These are phyloP conservation scores for Vigna unguiculata DNA, from an alignment of 306 rosid species.

Conservation along the genomic window DNA sequence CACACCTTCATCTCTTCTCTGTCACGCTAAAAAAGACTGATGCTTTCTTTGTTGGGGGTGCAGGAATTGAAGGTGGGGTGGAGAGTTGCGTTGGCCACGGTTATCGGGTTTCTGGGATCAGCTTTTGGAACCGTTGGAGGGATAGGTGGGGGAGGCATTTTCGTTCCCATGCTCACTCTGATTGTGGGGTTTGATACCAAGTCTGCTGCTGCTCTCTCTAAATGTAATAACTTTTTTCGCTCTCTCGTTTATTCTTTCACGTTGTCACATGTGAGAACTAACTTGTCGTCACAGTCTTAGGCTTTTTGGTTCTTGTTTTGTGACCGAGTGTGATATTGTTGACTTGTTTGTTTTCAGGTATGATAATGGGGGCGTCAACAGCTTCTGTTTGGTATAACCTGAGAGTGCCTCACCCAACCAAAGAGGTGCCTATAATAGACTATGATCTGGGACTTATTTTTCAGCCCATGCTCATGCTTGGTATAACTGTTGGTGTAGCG, in stretches of 20 bases:
- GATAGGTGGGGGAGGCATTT: conserved; percentile 91
- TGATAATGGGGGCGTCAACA: conserved; percentile 93
- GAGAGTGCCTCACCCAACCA: conserved; percentile 90
- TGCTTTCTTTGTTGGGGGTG: conserved; percentile 37
- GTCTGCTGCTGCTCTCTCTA: conserved; percentile 88
- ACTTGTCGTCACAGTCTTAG: background rate
- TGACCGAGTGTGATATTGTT: conserved; percentile 11
- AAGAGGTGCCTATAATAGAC: conserved; percentile 81
- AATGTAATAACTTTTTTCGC: conserved; percentile 57
- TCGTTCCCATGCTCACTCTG: conserved; percentile 88
- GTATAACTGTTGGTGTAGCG: conserved; percentile 85
- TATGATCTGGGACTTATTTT: conserved; percentile 85
- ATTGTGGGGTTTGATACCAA: conserved; percentile 83
- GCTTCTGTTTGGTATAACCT: conserved; percentile 92
- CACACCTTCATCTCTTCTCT: background rate
- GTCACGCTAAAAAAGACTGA: conserved; percentile 12
- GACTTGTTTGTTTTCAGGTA: conserved; percentile 53
- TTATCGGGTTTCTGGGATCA: conserved; percentile 83
- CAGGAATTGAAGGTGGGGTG: conserved; percentile 68
- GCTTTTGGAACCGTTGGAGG: conserved; percentile 96
- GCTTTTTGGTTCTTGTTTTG: background rate
- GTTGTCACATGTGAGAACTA: background rate
- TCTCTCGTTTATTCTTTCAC: background rate
- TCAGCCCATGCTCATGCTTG: conserved; percentile 97
- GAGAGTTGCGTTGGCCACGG: conserved; percentile 69